Conservation (phyloP, 176 grass and related monocot genomes). For the Neostapfia colusana region DNA sequence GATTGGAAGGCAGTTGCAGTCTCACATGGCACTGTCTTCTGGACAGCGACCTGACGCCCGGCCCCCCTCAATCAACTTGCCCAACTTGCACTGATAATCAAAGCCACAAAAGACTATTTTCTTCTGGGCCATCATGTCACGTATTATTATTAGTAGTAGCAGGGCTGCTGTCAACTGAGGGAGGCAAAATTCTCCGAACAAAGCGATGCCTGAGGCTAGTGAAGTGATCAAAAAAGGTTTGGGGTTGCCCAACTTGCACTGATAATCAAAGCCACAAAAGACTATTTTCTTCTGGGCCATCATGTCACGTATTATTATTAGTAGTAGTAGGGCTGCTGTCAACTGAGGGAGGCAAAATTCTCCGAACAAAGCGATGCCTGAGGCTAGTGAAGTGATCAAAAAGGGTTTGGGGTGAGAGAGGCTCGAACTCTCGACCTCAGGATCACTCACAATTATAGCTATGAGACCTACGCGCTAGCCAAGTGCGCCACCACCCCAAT, state of each 20-base stretch:
- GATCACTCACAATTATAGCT: slow-evolving; percentile 55
- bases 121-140: slow-evolving; percentile 7
- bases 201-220: background rate
- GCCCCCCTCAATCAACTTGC: slow-evolving; percentile 38
- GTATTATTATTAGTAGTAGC: too few species aligned
- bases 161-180: background rate
- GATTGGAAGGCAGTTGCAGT: slow-evolving; percentile 20
- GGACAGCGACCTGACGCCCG: slow-evolving; percentile 22
- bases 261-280: slow-evolving; percentile 44
- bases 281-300: background rate
- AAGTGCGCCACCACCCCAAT: slow-evolving; percentile 82
- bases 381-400: background rate
- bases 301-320: too few species aligned
- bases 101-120: slow-evolving; percentile 30
- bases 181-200: background rate
- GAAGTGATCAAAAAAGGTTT: background rate
- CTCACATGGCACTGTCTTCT: slow-evolving; percentile 48
- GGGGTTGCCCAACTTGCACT: slow-evolving; percentile 55
- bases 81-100: slow-evolving; percentile 50
- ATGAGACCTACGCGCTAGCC: slow-evolving; percentile 79
- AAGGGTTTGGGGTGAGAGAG: slow-evolving; percentile 98
- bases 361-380: background rate
- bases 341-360: background rate
- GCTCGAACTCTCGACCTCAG: slow-evolving; percentile 98
- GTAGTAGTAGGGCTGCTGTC: background rate